phyloP scores from a whole-genome alignment of 2,329 filamentous ascomycete species.

The Hymenoscyphus occultus region DNA sequence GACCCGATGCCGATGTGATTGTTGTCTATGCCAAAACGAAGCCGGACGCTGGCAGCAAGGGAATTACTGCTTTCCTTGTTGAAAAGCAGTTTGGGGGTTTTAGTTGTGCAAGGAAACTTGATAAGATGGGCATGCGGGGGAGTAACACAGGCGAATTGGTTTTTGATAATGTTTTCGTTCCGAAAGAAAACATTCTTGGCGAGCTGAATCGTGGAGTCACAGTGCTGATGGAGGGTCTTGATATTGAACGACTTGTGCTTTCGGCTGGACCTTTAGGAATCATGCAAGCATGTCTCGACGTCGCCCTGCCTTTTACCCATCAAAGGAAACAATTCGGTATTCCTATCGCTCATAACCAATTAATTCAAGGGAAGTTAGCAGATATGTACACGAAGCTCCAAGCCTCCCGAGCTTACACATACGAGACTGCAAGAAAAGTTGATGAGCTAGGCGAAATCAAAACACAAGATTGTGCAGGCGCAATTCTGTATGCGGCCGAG shows the following conservation, averaged over 20 bases:
- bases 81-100: conserved; percentile 70
- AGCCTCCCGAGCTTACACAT: conserved; percentile 83
- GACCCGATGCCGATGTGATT: conserved; percentile 87
- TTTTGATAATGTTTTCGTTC: conserved; percentile 89
- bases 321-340: conserved; percentile 82
- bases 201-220: conserved; percentile 76
- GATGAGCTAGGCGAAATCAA: conserved; percentile 71
- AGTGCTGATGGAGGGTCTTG: conserved; percentile 94
- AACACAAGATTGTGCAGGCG: conserved; percentile 91
- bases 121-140: conserved; percentile 98
- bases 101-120: conserved; percentile 82
- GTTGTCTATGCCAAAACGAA: conserved; percentile 97
- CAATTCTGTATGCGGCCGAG: conserved; percentile 91
- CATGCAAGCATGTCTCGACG: conserved; percentile 89
- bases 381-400: conserved; percentile 97
- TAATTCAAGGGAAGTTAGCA: conserved; percentile 87
- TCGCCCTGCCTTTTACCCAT: conserved; percentile 85
- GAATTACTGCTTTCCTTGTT: conserved; percentile 93
- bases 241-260: conserved; percentile 88
- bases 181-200: conserved; percentile 76
- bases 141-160: conserved; percentile 94
- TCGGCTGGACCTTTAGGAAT: conserved; percentile 87
- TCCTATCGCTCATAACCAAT: conserved; percentile 88
- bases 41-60: conserved; percentile 76
- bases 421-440: conserved; percentile 73